These are phyloP conservation scores for Porogramme epimiltina DNA, from an alignment of 1,284 basidiomycete genomes.

Conservation along the genomic window DNA sequence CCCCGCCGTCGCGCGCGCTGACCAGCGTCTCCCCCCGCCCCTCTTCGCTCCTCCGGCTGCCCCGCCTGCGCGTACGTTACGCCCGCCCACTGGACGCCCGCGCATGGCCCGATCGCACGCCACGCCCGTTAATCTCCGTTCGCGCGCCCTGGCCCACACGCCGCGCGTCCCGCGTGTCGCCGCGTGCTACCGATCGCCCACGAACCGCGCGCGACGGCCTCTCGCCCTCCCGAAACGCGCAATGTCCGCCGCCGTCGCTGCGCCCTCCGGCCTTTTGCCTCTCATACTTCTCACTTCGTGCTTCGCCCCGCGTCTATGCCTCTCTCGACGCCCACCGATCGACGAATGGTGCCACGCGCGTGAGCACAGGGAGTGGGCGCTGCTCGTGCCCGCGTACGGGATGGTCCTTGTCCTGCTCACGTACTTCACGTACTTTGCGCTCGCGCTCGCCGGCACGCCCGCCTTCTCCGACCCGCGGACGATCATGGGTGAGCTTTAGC, in stretches of 20 bases:
- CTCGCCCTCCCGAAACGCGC: background rate
- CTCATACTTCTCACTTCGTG: no score
- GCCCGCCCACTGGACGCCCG: background rate
- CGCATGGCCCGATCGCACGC: background rate
- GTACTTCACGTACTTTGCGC: constrained; percentile 77
- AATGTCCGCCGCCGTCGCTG: background rate
- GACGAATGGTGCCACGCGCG: no score
- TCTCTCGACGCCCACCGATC: background rate
- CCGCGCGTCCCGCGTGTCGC: no score
- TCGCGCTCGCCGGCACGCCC: constrained; percentile 75
- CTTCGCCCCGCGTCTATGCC: no score
- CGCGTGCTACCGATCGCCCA: background rate
- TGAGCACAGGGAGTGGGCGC: constrained; percentile 76
- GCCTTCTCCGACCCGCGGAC: constrained; percentile 64
- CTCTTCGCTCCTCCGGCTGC: background rate
- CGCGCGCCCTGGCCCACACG: background rate
- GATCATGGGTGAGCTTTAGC: constrained; percentile 52
- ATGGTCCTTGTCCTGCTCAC: constrained; percentile 74
- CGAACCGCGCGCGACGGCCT: background rate
- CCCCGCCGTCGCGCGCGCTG: background rate
- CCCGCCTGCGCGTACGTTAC: background rate
- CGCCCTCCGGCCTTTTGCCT: no score
- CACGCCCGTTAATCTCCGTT: constrained; percentile 23
- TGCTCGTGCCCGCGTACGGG: constrained; percentile 83
- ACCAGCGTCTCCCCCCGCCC: constrained; percentile 1